Base-by-base conservation (phyloP, 192 early-diverging fungal species). In the Backusella macrospora region DNA sequence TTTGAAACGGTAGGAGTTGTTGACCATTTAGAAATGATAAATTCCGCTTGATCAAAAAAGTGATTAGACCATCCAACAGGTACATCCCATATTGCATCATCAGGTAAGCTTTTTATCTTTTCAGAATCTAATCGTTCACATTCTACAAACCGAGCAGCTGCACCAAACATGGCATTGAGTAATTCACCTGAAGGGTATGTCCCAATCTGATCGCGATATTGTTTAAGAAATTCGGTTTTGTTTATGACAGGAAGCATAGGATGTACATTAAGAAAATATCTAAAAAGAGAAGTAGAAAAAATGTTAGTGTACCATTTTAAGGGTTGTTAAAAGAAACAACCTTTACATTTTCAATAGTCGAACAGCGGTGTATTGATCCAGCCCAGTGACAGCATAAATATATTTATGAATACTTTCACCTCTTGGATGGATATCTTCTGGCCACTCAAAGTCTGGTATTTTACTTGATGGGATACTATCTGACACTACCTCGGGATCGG, bases 211-310 rank as follows among this genome's bases (percentile, higher is more conserved):
- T 72, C 76, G 13, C 76, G 71, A 43, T 77, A 77, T 7, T 77
- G 76, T 39, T 77, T 77, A 70, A 91, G 74, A 70, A 93, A 90
- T 14, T 86, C 81, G 0, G 81, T 78, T 66, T 89, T 90, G 79
- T 90, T 83, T 40, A 93, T 78, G 16, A 93, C 81, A 0, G 92
- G 92, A 72, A 93, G 83, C 18, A 84, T 86, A 5, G 92, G 91
- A 71, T 93, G 92, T 0, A 91, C 75, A 69, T 86, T 84, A 12
- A 66, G 82, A 77, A 92, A 93, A 73, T 90, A 93, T 12, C 79
- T 70, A 42, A 80, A 76, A 21, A 26, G 15, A 48, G 18, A 72
- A 47, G 12, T 10, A 10, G 8, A 42, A 37, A 55, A 70, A 55
- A 70, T 10, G 1, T 12, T 39, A 43, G 7, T 18, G 44, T 26